A percentile compares a stretch with the other conserved stretches of the same genome.
Evolutionary conservation across 306 rosid species (phyloP).

Genomic region (Quercus rubra): DNA sequence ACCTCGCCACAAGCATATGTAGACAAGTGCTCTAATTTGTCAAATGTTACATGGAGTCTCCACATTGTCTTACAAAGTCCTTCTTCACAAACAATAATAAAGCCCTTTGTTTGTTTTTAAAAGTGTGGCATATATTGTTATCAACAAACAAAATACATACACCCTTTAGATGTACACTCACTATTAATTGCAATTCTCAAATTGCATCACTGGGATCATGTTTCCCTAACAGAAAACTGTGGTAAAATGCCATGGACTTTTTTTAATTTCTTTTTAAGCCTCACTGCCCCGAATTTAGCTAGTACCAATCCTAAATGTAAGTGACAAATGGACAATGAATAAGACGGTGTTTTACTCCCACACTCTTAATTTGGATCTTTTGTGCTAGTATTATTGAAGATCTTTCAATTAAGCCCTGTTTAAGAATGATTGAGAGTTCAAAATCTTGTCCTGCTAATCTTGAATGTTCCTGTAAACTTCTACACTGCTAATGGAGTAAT

Average conservation of each 20-base stretch:
- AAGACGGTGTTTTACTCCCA: not conserved
- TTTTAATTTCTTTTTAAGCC: no score
- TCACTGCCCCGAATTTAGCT: not conserved
- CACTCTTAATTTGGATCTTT: not conserved
- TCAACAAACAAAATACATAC: no score
- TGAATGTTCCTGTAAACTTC: conserved; percentile 45
- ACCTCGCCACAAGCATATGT: no score
- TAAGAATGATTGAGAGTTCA: not conserved
- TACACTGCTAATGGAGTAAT: conserved; percentile 82
- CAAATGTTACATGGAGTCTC: not conserved
- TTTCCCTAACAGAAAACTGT: not conserved
- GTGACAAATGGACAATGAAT: not conserved
- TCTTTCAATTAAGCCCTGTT: no score
- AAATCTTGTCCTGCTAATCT: conserved; percentile 8
- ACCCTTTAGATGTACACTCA: not conserved
- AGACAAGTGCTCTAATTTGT: no score
- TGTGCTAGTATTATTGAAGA: not conserved
- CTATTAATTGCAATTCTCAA: not conserved
- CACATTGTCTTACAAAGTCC: not conserved
- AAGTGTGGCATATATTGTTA: no score
- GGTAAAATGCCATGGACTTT: not conserved
- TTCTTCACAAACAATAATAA: not conserved
- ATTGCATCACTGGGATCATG: conserved; percentile 5
- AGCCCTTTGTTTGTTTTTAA: no score
- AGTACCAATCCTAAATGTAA: not conserved